Percentiles rank a stretch among this genome's conserved stretches.
phyloP scores from a whole-genome alignment of 2,329 filamentous ascomycete species.

The Trichophyton schoenleinii region DNA sequence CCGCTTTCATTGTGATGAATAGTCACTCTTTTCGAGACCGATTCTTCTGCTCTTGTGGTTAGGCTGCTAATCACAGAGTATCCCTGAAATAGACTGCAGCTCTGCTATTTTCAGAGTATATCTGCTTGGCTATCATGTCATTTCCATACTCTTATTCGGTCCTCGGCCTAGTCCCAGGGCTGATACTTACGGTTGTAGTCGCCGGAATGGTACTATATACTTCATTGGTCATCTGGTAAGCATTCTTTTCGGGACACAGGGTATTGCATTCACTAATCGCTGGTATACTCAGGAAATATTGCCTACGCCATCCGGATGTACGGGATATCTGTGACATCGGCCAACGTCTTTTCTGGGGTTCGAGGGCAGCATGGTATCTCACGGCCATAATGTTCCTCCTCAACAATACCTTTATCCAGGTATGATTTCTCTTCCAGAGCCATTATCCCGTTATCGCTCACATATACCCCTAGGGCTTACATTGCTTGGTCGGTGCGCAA shows the following conservation, averaged over 20 bases:
- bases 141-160: constrained; percentile 89
- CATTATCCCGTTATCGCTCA: not conserved
- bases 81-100: constrained; percentile 52
- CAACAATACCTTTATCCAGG: constrained; percentile 88
- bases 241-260: not conserved
- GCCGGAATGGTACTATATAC: constrained; percentile 75
- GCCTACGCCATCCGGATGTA: constrained; percentile 77
- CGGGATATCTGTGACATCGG: constrained; percentile 90
- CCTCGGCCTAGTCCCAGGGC: constrained; percentile 70
- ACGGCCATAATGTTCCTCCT: constrained; percentile 79
- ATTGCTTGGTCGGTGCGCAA: constrained; percentile 72
- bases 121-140: constrained; percentile 86
- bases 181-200: constrained; percentile 71
- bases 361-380: constrained; percentile 55
- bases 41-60: not conserved
- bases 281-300: constrained; percentile 59
- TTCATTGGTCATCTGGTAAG: constrained; percentile 52
- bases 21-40: not conserved
- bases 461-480: constrained; percentile 45
- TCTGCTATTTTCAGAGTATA: constrained; percentile 87
- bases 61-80: not conserved
- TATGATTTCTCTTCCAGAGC: constrained; percentile 18
- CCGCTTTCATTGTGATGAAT: not conserved
- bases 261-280: constrained; percentile 1
- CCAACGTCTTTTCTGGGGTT: constrained; percentile 86